Evolutionary conservation across 495 filamentous ascomycete genomes (phyloP).

Genomic region (Apiosordaria backusii): DNA sequence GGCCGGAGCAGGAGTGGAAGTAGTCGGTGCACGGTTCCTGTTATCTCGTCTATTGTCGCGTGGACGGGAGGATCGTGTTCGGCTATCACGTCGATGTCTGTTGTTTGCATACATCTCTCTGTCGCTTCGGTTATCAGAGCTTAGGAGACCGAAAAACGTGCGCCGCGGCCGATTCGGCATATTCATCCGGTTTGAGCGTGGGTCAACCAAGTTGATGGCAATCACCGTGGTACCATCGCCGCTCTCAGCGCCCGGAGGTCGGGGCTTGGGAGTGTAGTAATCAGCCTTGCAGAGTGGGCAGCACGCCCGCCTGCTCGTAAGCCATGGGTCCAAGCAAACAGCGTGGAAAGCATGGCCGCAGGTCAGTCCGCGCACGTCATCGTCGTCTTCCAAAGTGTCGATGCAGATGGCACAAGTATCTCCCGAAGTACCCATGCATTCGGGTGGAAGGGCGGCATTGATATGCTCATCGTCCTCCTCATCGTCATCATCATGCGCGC

Average conservation of each 20-base stretch:
- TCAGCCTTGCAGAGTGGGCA: conserved; percentile 97
- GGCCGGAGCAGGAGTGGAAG: conserved; percentile 9
- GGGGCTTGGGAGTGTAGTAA: conserved; percentile 88
- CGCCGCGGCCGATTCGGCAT: conserved; percentile 32
- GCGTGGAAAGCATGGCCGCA: conserved; percentile 97
- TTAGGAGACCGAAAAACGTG: conserved; percentile 29
- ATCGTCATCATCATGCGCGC: conserved; percentile 53
- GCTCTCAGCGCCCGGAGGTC: conserved; percentile 39
- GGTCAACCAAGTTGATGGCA: conserved; percentile 23
- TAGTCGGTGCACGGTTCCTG: background rate
- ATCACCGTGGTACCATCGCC: conserved; percentile 29
- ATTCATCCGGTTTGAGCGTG: conserved; percentile 40
- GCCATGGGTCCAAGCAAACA: conserved; percentile 90
- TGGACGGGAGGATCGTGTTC: background rate
- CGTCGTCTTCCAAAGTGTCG: conserved; percentile 87
- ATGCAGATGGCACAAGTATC: conserved; percentile 97
- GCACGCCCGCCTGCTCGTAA: conserved; percentile 87
- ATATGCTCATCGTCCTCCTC: conserved; percentile 87
- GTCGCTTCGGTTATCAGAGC: conserved; percentile 4
- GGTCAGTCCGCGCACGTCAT: conserved; percentile 88
- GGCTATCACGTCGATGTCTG: conserved; percentile 2
- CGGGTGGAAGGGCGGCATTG: conserved; percentile 72
- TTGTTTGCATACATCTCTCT: conserved; percentile 5
- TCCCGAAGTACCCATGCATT: conserved; percentile 79
- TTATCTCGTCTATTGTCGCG: background rate